A percentile compares a stretch with the other conserved stretches of the same genome.
These are phyloP conservation scores for Eimeria falciformis DNA, from an alignment of 169 alveolate species.

Conservation along the genomic window DNA sequence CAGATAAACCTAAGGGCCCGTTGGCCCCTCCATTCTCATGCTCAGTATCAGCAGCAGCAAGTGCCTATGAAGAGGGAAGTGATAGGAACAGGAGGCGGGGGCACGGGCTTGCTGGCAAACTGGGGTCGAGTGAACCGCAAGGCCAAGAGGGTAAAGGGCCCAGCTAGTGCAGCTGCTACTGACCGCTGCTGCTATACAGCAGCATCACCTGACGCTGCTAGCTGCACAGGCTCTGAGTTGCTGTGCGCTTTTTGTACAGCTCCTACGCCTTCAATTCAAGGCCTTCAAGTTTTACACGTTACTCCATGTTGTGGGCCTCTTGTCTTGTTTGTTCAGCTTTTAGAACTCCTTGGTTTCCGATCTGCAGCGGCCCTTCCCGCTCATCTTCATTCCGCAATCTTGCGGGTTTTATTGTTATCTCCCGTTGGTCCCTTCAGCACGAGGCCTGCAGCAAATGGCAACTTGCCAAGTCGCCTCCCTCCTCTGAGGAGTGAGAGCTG, in stretches of 20 bases:
- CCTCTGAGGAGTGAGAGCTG: slow-evolving; percentile 62
- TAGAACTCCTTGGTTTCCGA: slow-evolving; percentile 65
- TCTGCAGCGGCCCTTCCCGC: slow-evolving; percentile 67
- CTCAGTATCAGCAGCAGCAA: too few species aligned
- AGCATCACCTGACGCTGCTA: neutral
- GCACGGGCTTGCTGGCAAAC: slow-evolving; percentile 15
- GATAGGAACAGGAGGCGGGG: too few species aligned
- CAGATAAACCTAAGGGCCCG: too few species aligned
- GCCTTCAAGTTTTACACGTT: neutral
- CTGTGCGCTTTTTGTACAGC: neutral
- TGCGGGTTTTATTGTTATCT: slow-evolving; percentile 42
- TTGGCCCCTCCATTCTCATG: too few species aligned
- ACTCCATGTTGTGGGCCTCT: neutral
- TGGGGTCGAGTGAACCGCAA: slow-evolving; percentile 32
- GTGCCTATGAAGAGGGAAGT: too few species aligned
- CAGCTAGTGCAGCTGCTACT: too few species aligned
- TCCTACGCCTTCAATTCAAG: neutral
- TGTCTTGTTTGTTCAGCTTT: slow-evolving; percentile 15
- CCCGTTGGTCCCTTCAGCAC: slow-evolving; percentile 23
- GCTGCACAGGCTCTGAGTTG: neutral
- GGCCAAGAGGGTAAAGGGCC: slow-evolving; percentile 59
- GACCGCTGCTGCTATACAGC: neutral
- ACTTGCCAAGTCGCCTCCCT: neutral
- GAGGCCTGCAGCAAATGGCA: neutral
- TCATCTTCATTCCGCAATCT: slow-evolving; percentile 56